Base-by-base conservation (phyloP, 345 rosid species). In the Lepidium didymum region DNA sequence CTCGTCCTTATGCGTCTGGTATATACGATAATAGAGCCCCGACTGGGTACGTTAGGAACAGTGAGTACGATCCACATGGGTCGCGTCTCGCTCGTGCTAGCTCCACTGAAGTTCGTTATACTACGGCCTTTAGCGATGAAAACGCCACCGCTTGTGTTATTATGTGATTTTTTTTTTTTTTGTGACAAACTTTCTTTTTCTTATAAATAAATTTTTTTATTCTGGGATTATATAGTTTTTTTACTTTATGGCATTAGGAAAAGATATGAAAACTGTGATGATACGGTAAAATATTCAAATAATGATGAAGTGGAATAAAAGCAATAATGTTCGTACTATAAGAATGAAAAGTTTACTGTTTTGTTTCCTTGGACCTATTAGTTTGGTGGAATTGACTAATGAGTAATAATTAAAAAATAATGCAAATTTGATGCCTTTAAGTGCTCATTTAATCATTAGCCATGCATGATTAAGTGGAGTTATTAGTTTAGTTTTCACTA, bases 111-210 rank as follows among this genome's bases (percentile, higher is more conserved):
- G 96, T 94, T 44, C 72, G 97, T 43, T 94, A 94, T 81, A 91
- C 97, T 42, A 91, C 99, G 1, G 96, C 99, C 6, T 94, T 94
- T 64, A 94, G 97, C 25, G 99, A 94, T 3, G 97, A 94, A 38
- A 94, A 94, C 54, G 55, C 97, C 0, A 35, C 70, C 2, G 97
- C 84, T 4, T 94, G 97, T 40, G 61, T 80, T 37, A 15, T 94
- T 14, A 94, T 94, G 99, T 94, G 82, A 64, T 33, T 4, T n/a
- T 0, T 6, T 54, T 50, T 31, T 35, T 4, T 2, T 12, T 13
- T 37, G 33, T 29, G 1, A 29, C 7, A 29, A 29, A 5, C 33
- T 1, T 29, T 29, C 6, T 6, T 1, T 29, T 6, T 4, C 33
- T 29, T 29, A 29, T 29, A 29, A 5, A 29, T 29, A 29, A 27